Base-by-base conservation (phyloP, 2,329 filamentous ascomycete genomes). In the Colletotrichum orbiculare region DNA sequence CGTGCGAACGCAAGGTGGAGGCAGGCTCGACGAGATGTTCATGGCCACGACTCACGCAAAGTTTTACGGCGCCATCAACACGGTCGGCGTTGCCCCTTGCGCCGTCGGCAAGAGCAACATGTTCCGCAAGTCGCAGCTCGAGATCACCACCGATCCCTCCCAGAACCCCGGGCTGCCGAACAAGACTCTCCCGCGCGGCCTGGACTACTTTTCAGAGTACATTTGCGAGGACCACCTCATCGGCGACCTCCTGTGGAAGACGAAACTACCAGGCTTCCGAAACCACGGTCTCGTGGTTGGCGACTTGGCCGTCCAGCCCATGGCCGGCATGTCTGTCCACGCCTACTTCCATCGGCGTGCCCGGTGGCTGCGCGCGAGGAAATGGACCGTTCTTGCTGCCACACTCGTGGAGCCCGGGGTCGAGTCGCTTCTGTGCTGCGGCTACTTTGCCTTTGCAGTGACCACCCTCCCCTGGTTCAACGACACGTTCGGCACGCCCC, bases 211-310 rank as follows among this genome's bases (percentile, higher is more conserved):
- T 79, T 97, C 93, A 3, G 86, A 93, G 69, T 97, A 97, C 74
- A 98, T 99, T 73, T 99, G 96, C 80, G 96, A 99, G 76, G 96
- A 99, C 74, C 96, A 99, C 73, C 82, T 97, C 33, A 97, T 99
- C 59, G 95, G 95, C 11, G 96, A 99, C 70, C 80, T 96, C 1
- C 84, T 99, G 5, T 99, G 94, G 94, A 89, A 89, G 60, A 85
- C 87, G n/a, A 73, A 79, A 2, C 78, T 91, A 6, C 84, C 86
- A 0, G 85, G 86, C 2, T 91, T 87, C 79, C 85, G 86, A 45
- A 96, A 96, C 72, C 96, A 99, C 75, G 91, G 88, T 6, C 84
- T 98, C 62, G 88, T 94, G 1, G 91, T 90, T 73, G 93, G 94
- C 5, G 94, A 98, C 73, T 81, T 97, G 3, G 95, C 91, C 34